Percentiles rank a stretch among this genome's conserved stretches.
phyloP scores from a whole-genome alignment of 1,284 basidiomycete genomes.

The Singerocomus inundabilis region DNA sequence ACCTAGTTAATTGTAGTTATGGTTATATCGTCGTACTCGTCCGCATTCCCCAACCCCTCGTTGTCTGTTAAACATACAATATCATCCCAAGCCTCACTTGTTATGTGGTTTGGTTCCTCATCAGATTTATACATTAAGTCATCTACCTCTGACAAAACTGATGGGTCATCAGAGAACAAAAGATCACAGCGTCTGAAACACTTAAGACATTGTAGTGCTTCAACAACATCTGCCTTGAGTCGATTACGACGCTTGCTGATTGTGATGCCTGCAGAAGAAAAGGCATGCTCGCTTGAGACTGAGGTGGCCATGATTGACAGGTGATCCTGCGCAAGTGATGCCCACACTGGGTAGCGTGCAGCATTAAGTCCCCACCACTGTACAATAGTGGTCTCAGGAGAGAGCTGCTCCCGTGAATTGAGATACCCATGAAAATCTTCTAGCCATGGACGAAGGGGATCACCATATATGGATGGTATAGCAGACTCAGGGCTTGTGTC shows the following conservation, averaged over 20 bases:
- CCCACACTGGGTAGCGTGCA: not conserved
- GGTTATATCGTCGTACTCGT: too few species aligned
- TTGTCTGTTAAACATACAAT: too few species aligned
- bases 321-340: not conserved
- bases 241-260: not conserved
- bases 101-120: too few species aligned
- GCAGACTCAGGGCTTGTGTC: not conserved
- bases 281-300: not conserved
- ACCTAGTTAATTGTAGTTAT: too few species aligned
- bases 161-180: not conserved
- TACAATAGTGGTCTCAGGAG: slow-evolving; percentile 19
- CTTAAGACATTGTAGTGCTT: slow-evolving; percentile 5
- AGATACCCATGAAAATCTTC: slow-evolving; percentile 32
- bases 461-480: too few species aligned
- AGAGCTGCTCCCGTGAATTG: slow-evolving; percentile 18
- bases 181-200: not conserved
- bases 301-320: slow-evolving; percentile 5
- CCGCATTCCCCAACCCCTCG: too few species aligned
- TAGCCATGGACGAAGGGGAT: slow-evolving; percentile 20
- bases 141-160: not conserved
- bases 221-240: slow-evolving; percentile 5
- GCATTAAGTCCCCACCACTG: slow-evolving; percentile 30
- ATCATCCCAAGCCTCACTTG: too few species aligned
- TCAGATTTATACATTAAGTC: too few species aligned
- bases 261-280: slow-evolving; percentile 3